These are phyloP conservation scores for Psilocybe cubensis DNA, from an alignment of 768 basidiomycete species.

Conservation along the genomic window DNA sequence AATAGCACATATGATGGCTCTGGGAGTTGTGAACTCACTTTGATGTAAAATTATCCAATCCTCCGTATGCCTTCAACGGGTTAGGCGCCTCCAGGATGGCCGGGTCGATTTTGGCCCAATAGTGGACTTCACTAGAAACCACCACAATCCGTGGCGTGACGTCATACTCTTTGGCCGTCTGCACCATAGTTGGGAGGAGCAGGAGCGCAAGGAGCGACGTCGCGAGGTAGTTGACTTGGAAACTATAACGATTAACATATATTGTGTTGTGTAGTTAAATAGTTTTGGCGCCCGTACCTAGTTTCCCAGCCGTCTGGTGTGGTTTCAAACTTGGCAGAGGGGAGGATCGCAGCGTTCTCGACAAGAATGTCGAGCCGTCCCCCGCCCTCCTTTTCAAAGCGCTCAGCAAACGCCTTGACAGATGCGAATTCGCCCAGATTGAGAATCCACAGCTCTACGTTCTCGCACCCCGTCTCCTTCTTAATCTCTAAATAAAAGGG, in stretches of 20 bases:
- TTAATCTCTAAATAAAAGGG: not conserved
- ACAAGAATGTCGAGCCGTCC: constrained; percentile 38
- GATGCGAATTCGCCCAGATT: constrained; percentile 47
- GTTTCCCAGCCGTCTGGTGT: constrained; percentile 45
- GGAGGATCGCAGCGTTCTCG: constrained; percentile 18
- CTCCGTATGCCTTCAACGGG: constrained; percentile 34
- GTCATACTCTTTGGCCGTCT: constrained; percentile 34
- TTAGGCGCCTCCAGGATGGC: constrained; percentile 26
- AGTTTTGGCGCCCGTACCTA: constrained; percentile 27
- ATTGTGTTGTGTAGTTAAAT: not conserved
- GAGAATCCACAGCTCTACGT: constrained; percentile 41
- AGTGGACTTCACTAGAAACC: constrained; percentile 48
- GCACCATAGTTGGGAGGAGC: constrained; percentile 45
- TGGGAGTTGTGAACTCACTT: no score
- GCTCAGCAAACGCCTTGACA: constrained; percentile 40
- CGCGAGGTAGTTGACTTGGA: constrained; percentile 52
- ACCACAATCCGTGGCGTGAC: constrained; percentile 42
- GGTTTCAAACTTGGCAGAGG: constrained; percentile 1
- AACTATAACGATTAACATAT: constrained; percentile 25
- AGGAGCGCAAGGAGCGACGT: constrained; percentile 42
- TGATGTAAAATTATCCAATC: constrained; percentile 30
- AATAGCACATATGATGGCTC: no score
- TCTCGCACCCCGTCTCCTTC: constrained; percentile 34
- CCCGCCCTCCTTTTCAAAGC: constrained; percentile 32
- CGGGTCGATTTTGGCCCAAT: constrained; percentile 27